These are phyloP conservation scores for Plasmodium coatneyi DNA, from an alignment of 169 alveolate species.

Conservation along the genomic window DNA sequence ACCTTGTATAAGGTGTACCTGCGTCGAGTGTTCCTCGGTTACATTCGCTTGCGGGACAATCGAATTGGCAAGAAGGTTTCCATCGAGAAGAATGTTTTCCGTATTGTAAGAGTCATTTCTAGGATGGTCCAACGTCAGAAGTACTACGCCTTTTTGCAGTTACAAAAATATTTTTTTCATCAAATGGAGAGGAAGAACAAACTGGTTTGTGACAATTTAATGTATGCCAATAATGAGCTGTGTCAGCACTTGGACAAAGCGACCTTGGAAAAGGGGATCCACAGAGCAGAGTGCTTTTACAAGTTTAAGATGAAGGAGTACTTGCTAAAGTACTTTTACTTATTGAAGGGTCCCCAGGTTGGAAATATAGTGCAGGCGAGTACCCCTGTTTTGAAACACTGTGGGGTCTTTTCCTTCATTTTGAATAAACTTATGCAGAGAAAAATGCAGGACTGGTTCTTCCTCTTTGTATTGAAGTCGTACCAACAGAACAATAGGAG, in stretches of 20 bases:
- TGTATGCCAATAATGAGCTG: conserved; percentile 46
- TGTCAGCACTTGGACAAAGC: conserved; percentile 36
- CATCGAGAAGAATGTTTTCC: conserved; percentile 33
- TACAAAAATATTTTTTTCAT: conserved; percentile 46
- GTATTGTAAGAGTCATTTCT: background rate
- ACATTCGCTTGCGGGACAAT: conserved; percentile 35
- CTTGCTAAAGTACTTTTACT: conserved; percentile 23
- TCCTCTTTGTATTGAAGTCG: conserved; percentile 16
- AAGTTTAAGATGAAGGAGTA: conserved; percentile 35
- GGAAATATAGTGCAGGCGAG: background rate
- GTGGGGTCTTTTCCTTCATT: conserved; percentile 22
- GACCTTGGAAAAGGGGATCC: conserved; percentile 39
- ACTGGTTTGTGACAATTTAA: conserved; percentile 10
- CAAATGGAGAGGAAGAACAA: conserved; percentile 22
- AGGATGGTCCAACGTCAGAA: conserved; percentile 22
- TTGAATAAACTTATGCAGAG: conserved; percentile 33
- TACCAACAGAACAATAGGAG: conserved; percentile 44
- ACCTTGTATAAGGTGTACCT: conserved; percentile 33
- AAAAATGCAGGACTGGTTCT: conserved; percentile 21
- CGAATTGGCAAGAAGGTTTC: background rate
- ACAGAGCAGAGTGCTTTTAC: conserved; percentile 17
- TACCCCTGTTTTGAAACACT: conserved; percentile 10
- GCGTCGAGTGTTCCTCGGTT: conserved; percentile 25
- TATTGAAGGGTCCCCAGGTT: conserved; percentile 47
- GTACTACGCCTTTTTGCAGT: conserved; percentile 34